Base-by-base conservation (phyloP, 2,329 filamentous ascomycete species). In the Penicillium sp. region DNA sequence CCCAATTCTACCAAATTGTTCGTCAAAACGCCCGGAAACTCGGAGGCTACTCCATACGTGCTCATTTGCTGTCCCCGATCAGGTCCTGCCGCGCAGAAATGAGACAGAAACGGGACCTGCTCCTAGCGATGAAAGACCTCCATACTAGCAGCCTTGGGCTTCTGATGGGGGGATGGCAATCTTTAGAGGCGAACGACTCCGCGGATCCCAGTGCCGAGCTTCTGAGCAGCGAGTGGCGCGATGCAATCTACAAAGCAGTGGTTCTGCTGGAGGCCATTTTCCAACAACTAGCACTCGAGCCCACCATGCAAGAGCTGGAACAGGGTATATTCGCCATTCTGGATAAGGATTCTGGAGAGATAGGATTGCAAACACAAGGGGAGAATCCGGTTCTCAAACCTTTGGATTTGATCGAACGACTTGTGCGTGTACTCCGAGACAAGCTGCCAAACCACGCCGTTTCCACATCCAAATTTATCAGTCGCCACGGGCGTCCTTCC, bases 61-160 rank as follows among this genome's bases (percentile, higher is more conserved):
- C 81, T 49, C 80, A 82, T 40, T 80, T 95, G 3, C 76, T 95
- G 39, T 89, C 87, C 9, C 91, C 91, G 0, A 80, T 97, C 52
- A 86, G 88, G 2, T 73, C 87, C 31, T 84, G 86, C 51, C 81
- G 88, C 13, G 79, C 84, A 2, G 86, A 95, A 65, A 88, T 88
- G 9, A 80, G 86, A 39, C 76, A 75, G 52, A 96, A 95, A 68
- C 86, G 87, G 62, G 79, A 79, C 3, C 80, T 79, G 16, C 76
- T 97, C 41, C 85, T 81, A 62, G 82, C 82, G 60, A 76, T 95
- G 56, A 81, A 87, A 39, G 81, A 91, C 63, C 83, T 92, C 69
- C 90, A 89, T 47, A 89, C 92, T 1, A 91, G 88, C 62, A 88
- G 89, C 1, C 77, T 97, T 3, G 93, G 93, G 13, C 82, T 96